Conservation (phyloP, 768 basidiomycete genomes). For the Leccinum arenicola region DNA sequence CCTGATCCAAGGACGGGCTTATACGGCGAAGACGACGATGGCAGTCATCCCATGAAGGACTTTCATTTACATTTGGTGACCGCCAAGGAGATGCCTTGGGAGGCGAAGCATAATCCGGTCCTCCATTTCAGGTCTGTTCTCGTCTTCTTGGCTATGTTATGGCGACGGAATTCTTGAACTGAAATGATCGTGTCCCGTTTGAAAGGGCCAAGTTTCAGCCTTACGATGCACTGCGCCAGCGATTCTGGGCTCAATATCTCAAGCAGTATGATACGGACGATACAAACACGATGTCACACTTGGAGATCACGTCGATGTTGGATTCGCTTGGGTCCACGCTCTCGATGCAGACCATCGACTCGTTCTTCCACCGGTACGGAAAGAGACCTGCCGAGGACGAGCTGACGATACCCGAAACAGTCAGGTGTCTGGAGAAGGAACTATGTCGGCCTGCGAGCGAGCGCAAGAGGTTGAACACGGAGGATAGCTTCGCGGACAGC, state of each 20-base stretch:
- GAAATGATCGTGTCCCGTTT: conserved; percentile 1
- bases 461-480: conserved; percentile 59
- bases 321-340: conserved; percentile 96
- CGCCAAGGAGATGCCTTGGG: conserved; percentile 66
- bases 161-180: not conserved
- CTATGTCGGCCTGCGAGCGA: conserved; percentile 71
- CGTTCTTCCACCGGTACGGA: conserved; percentile 73
- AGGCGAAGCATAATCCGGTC: conserved; percentile 65
- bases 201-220: conserved; percentile 90
- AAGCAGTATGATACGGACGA: conserved; percentile 90
- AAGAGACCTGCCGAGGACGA: conserved; percentile 67
- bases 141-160: not conserved
- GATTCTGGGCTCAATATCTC: conserved; percentile 88
- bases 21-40: conserved; percentile 35
- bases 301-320: conserved; percentile 93
- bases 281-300: conserved; percentile 64
- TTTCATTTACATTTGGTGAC: conserved; percentile 63
- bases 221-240: conserved; percentile 85
- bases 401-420: conserved; percentile 73
- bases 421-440: conserved; percentile 85
- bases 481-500: conserved; percentile 40
- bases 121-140: conserved; percentile 58
- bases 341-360: conserved; percentile 69
- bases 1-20: conserved; percentile 55
- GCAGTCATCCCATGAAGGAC: conserved; percentile 59